A percentile compares a stretch with the other conserved stretches of the same genome.
These are phyloP conservation scores for Botryotinia convoluta DNA, from an alignment of 2,329 filamentous ascomycete species.

Conservation along the genomic window DNA sequence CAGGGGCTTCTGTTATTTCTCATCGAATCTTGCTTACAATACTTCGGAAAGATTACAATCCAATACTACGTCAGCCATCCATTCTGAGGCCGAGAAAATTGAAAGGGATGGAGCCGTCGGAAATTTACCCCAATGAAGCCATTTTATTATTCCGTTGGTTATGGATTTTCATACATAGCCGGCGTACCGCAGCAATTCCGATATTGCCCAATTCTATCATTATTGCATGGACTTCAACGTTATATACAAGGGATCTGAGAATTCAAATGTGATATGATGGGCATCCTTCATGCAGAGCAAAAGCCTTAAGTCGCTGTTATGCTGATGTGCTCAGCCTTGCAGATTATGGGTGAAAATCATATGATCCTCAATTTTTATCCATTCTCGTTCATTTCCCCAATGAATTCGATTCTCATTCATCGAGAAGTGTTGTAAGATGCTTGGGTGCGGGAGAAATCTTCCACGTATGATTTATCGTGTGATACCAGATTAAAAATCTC, in stretches of 20 bases:
- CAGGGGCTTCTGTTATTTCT: background rate
- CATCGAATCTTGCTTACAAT: background rate
- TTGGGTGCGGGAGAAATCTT: constrained; percentile 1
- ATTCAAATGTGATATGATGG: constrained; percentile 1
- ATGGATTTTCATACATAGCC: constrained; percentile 5
- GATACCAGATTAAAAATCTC: constrained; percentile 26
- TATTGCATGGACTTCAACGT: constrained; percentile 8
- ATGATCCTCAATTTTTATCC: constrained; percentile 4
- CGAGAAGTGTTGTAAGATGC: background rate
- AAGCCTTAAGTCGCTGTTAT: constrained; percentile 2
- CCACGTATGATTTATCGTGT: constrained; percentile 27
- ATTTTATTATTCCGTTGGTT: background rate
- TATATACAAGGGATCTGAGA: background rate
- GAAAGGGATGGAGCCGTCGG: background rate
- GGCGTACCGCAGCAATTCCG: background rate
- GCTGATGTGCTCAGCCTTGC: constrained; percentile 20
- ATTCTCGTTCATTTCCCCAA: background rate
- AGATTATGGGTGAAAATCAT: constrained; percentile 18
- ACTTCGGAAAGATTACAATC: background rate
- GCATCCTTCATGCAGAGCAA: constrained; percentile 7
- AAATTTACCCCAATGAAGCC: background rate
- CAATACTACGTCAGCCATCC: background rate
- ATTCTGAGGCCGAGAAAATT: background rate
- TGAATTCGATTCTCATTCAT: background rate
- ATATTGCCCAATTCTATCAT: background rate